Conservation (phyloP, 306 rosid genomes). For the Castanea sativa region DNA sequence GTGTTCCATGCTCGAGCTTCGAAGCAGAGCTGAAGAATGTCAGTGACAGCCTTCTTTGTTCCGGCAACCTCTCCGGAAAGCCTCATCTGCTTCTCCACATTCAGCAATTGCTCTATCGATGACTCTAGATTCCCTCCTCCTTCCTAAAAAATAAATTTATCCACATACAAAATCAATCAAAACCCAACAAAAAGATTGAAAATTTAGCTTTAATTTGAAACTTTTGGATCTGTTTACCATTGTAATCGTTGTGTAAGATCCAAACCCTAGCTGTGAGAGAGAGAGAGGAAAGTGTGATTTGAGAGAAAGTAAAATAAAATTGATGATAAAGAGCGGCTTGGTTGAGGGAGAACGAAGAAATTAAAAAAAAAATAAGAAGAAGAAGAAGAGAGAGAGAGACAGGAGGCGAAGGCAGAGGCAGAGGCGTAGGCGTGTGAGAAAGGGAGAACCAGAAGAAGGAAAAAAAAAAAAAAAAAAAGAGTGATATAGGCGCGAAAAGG, state of each 20-base stretch:
- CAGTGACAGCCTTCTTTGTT: constrained; percentile 78
- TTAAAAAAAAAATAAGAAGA: no score
- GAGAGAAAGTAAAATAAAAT: neutral
- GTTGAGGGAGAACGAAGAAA: no score
- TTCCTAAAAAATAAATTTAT: neutral
- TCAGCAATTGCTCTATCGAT: constrained; percentile 66
- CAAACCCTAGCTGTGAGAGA: neutral
- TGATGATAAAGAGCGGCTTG: no score
- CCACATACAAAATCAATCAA: no score
- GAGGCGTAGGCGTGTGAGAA: no score
- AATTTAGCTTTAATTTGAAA: no score
- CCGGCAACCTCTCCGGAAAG: constrained; percentile 69
- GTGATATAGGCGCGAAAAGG: no score
- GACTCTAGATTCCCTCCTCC: constrained; percentile 50
- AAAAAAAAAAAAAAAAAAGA: no score
- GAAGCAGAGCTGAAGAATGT: constrained; percentile 79
- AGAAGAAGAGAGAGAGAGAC: no score
- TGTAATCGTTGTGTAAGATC: neutral
- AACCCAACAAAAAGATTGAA: no score
- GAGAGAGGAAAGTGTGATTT: neutral
- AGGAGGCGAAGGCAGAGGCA: no score
- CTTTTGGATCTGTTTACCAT: neutral
- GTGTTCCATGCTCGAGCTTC: constrained; percentile 84
- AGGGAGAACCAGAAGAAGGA: no score
- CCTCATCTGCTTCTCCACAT: constrained; percentile 87